Base-by-base conservation (phyloP, 2,329 filamentous ascomycete genomes). In the Moelleriella libera region DNA sequence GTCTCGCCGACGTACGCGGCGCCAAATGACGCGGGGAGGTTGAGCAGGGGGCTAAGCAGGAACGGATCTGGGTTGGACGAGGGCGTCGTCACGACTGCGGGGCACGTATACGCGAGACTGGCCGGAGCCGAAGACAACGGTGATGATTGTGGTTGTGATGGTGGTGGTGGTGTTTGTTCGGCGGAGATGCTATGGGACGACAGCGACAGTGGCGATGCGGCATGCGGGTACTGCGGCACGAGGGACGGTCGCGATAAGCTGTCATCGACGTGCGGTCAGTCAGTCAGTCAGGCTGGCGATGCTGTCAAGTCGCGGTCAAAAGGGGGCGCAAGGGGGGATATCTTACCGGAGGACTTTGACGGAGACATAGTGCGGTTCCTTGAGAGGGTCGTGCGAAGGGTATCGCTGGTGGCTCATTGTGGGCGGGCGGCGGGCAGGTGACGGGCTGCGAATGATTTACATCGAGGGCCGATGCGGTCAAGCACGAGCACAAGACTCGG, bases 1-100 rank as follows among this genome's bases (percentile, higher is more conserved):
- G 83, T 88, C 68, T 97, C 89, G 57, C 92, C 92, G 21, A 97
- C 90, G 63, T 96, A 96, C 7, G 90, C 89, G 10, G 87, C 90
- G 43, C 89, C 90, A 63, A 98, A 97, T 0, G 88, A 84, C 12
- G 88, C 83, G 8, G 92, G 90, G 1, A 97, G 80, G 44, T 87
- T 92, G 57, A 97, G 76, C 47, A 81, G 71, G 1, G 78, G 78
- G 34, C 73, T 75, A 52, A 82, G 71, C 50, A 80, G 62, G 60
- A 79, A 79, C 6, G 75, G 72, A 11, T 68, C 63, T 4, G 74
- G 68, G 52, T 76, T 78, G 31, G 72, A 71, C 9, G 40, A 12
- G 47, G 60, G 57, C 51, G 58, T 21, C 21, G 21, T 21, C 21
- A 21, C 21, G 21, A 3, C 3, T 21, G 21, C 55, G 47, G 57